A percentile compares a stretch with the other conserved stretches of the same genome.
Evolutionary conservation across 108 stramenopile species (phyloP).

Genomic region (Cylindrotheca fusiformis): DNA sequence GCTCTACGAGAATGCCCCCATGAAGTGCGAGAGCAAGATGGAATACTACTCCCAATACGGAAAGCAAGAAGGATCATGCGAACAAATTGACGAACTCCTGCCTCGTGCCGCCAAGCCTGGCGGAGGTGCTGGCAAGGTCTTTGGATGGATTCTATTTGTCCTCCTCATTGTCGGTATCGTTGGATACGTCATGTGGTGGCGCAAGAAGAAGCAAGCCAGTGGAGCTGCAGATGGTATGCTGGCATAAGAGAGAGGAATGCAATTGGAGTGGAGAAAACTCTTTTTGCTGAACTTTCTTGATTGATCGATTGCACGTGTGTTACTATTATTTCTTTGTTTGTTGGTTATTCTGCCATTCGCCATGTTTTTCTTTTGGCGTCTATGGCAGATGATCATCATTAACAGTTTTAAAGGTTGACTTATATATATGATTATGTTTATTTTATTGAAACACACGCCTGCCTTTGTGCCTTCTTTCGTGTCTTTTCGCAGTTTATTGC

Average conservation of each 20-base stretch:
- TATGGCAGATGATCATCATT: no score
- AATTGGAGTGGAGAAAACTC: no score
- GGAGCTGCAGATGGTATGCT: background rate
- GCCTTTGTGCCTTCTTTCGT: no score
- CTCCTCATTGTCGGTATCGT: conserved; percentile 24
- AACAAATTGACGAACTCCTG: conserved; percentile 7
- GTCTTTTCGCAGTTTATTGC: no score
- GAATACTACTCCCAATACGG: conserved; percentile 28
- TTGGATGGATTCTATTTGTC: conserved; percentile 34
- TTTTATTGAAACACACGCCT: no score
- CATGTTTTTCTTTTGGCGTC: no score
- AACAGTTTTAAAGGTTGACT: no score
- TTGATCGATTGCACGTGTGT: no score
- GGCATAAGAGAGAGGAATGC: background rate
- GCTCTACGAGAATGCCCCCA: conserved; percentile 26
- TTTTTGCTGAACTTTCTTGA: no score
- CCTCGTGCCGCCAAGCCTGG: background rate
- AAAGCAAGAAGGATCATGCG: conserved; percentile 18
- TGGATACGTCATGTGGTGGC: conserved; percentile 36
- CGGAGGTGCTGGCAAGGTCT: conserved; percentile 28
- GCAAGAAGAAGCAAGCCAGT: conserved; percentile 32
- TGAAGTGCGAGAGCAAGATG: conserved; percentile 37
- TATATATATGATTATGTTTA: no score
- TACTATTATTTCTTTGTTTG: no score
- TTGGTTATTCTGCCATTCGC: no score